A percentile compares a stretch with the other conserved stretches of the same genome.
Evolutionary conservation across 257 asterid species (phyloP).

Genomic region (Gynochthodes officinalis): DNA sequence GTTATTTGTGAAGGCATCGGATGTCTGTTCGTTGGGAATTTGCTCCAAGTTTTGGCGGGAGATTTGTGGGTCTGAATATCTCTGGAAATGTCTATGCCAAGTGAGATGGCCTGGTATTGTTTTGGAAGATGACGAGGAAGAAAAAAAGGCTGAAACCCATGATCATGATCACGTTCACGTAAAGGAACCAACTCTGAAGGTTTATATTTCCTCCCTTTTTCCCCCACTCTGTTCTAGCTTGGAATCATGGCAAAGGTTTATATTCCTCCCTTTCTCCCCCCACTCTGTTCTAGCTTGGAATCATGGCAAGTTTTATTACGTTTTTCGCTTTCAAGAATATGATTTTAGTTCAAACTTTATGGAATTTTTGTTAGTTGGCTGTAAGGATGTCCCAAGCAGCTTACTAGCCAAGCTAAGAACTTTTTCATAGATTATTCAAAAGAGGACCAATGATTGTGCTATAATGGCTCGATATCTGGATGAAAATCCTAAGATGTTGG

Average conservation of each 20-base stretch:
- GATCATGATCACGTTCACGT: conserved; percentile 29
- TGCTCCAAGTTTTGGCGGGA: conserved; percentile 88
- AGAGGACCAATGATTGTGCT: background rate
- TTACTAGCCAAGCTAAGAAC: background rate
- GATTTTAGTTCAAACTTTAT: background rate
- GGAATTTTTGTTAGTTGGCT: background rate
- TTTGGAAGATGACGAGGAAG: conserved; percentile 18
- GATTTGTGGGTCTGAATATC: conserved; percentile 61
- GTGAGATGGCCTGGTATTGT: conserved; percentile 59
- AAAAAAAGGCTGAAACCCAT: conserved; percentile 17
- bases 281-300: background rate
- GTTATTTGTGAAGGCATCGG: conserved; percentile 39
- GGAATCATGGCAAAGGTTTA: background rate
- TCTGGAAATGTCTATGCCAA: conserved; percentile 65
- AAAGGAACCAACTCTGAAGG: conserved; percentile 16
- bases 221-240: background rate
- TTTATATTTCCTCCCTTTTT: background rate
- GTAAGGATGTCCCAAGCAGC: too few relatives aligned
- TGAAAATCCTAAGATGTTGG: too few relatives aligned
- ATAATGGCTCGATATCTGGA: background rate
- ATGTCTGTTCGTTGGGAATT: conserved; percentile 75
- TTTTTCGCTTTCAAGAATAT: background rate
- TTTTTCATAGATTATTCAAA: background rate
- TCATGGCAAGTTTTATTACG: background rate
- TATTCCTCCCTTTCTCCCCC: background rate